phyloP scores from a whole-genome alignment of 768 basidiomycete genomes.

The Dioszegia crocea region DNA sequence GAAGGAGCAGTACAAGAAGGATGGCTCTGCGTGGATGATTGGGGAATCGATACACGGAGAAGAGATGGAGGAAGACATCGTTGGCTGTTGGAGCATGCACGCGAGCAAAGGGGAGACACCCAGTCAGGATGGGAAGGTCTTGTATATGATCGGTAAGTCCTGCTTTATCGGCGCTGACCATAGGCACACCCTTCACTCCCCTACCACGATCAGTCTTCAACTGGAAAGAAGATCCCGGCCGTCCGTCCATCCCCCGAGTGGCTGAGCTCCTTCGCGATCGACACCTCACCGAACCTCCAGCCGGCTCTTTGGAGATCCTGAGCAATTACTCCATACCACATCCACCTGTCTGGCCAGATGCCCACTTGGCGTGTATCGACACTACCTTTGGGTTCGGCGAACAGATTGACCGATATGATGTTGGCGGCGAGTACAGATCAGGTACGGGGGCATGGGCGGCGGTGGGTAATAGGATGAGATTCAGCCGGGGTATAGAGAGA shows the following conservation, averaged over 20 bases:
- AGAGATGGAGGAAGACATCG: conserved; percentile 3
- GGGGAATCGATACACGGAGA: conserved; percentile 11
- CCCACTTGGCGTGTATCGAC: conserved; percentile 15
- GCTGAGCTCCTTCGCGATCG: conserved; percentile 7
- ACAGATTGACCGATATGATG: conserved; percentile 11
- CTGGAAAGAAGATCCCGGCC: conserved; percentile 10
- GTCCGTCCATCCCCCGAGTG: conserved; percentile 3
- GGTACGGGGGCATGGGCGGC: conserved; percentile 16
- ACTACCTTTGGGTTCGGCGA: conserved; percentile 10
- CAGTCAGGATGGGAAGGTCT: background rate
- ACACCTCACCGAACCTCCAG: background rate
- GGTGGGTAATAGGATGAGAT: conserved; percentile 8
- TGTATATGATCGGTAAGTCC: conserved; percentile 1
- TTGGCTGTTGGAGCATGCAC: conserved; percentile 17
- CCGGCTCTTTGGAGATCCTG: conserved; percentile 6
- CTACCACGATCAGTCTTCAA: conserved; percentile 9
- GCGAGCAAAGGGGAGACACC: conserved; percentile 6
- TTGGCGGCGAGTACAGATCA: conserved; percentile 4
- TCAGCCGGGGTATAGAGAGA: conserved; percentile 7
- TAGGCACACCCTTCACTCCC: conserved; percentile 11
- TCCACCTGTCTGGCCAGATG: conserved; percentile 5
- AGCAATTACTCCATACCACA: conserved; percentile 10
- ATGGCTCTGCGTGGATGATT: background rate
- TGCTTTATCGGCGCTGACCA: background rate
- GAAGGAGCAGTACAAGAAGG: conserved; percentile 7